phyloP scores from a whole-genome alignment of 768 basidiomycete species.

The Lyophyllum shimeji region DNA sequence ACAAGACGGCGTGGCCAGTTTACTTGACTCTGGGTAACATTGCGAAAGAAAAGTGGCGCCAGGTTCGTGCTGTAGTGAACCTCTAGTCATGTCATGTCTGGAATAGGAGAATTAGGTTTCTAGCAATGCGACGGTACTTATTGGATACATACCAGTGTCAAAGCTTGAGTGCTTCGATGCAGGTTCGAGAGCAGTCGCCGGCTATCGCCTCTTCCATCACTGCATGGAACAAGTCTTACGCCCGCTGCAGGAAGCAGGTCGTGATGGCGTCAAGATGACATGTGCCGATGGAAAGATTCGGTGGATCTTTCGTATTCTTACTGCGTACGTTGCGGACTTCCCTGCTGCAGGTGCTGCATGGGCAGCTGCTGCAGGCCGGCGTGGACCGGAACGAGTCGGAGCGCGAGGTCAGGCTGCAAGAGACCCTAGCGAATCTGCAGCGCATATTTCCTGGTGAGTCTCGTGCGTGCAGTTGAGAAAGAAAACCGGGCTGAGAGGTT shows the following conservation, averaged over 20 bases:
- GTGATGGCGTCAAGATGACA: constrained; percentile 26
- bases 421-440: constrained; percentile 80
- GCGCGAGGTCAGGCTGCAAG: constrained; percentile 79
- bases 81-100: too few species aligned
- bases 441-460: constrained; percentile 81
- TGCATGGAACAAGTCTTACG: constrained; percentile 20
- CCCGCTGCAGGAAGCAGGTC: constrained; percentile 26
- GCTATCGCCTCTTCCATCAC: constrained; percentile 1
- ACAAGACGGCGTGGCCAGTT: too few species aligned
- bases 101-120: too few species aligned
- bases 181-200: background rate
- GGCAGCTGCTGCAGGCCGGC: constrained; percentile 86
- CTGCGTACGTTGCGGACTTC: too few species aligned
- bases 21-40: too few species aligned
- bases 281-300: constrained; percentile 32
- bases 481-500: background rate
- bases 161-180: constrained; percentile 2
- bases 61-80: too few species aligned
- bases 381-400: constrained; percentile 88
- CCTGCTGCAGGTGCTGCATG: constrained; percentile 73
- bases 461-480: background rate
- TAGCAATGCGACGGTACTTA: constrained; percentile 19
- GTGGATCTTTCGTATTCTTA: too few species aligned
- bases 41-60: too few species aligned
- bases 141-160: background rate